phyloP scores from a whole-genome alignment of 176 grass and related monocot species.

The Zoysia japonica region DNA sequence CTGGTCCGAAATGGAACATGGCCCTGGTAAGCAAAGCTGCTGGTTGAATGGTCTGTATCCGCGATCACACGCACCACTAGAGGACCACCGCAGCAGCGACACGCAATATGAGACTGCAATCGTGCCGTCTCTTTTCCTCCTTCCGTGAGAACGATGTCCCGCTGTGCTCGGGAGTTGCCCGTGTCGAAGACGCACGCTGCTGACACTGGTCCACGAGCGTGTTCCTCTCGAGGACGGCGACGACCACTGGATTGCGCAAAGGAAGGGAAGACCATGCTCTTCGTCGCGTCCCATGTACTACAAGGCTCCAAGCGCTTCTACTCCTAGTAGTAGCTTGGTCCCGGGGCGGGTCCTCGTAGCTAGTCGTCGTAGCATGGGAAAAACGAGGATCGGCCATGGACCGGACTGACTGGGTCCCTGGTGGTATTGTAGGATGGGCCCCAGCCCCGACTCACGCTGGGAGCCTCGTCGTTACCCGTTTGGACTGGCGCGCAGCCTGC shows the following conservation, averaged over 20 bases:
- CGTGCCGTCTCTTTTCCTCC: not conserved
- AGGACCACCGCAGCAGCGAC: not conserved
- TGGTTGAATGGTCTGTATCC: not conserved
- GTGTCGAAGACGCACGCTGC: not conserved
- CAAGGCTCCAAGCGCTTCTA: too few species aligned
- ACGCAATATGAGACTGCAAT: not conserved
- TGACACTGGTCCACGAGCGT: not conserved
- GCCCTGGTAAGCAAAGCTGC: not conserved
- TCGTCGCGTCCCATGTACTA: not conserved
- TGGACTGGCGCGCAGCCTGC: slow-evolving; percentile 6
- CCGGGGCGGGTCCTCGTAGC: not conserved
- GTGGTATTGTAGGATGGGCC: not conserved
- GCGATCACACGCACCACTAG: not conserved
- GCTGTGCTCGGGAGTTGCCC: not conserved
- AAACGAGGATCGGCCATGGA: not conserved
- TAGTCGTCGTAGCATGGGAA: not conserved
- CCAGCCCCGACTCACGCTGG: not conserved
- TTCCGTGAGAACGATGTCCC: not conserved
- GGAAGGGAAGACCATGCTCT: not conserved
- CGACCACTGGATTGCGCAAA: not conserved
- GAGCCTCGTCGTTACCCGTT: slow-evolving; percentile 40
- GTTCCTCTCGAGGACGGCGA: not conserved
- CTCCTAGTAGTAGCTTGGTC: not conserved
- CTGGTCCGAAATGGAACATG: not conserved
- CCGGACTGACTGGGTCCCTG: not conserved